Conservation (phyloP, 768 basidiomycete species). For the Rhodotorula kratochvilovae region DNA sequence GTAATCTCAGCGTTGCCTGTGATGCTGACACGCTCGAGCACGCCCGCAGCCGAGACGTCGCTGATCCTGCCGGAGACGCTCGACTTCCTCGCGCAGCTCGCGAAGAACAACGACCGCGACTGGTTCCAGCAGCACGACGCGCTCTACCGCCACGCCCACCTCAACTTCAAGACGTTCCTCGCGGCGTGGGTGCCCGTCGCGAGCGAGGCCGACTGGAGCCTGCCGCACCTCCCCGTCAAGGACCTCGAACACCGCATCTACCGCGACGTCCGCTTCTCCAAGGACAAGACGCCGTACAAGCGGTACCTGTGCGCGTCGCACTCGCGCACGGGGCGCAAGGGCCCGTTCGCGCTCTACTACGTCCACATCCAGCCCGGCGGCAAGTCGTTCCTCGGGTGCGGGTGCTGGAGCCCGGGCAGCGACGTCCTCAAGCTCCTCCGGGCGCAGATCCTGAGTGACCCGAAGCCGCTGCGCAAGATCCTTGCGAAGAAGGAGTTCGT, state of each 20-base stretch:
- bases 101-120: constrained; percentile 41
- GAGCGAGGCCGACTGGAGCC: constrained; percentile 68
- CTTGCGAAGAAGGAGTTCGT: constrained; percentile 71
- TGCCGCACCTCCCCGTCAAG: constrained; percentile 82
- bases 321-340: constrained; percentile 83
- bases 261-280: constrained; percentile 68
- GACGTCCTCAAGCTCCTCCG: constrained; percentile 74
- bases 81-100: constrained; percentile 20
- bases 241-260: constrained; percentile 91
- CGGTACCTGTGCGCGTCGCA: constrained; percentile 71
- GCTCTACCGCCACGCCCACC: constrained; percentile 56
- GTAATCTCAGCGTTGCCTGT: background rate
- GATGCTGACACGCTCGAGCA: background rate
- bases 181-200: constrained; percentile 65
- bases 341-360: constrained; percentile 64
- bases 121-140: constrained; percentile 79
- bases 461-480: constrained; percentile 47
- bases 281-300: constrained; percentile 77
- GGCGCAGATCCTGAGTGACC: constrained; percentile 47
- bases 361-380: constrained; percentile 37
- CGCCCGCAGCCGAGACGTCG: constrained; percentile 20
- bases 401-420: constrained; percentile 52
- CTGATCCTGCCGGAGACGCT: constrained; percentile 30
- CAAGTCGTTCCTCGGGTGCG: constrained; percentile 59
- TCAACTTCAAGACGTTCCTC: constrained; percentile 80